A percentile compares a stretch with the other conserved stretches of the same genome.
These are phyloP conservation scores for Russula foetens DNA, from an alignment of 768 basidiomycete genomes.

Conservation along the genomic window DNA sequence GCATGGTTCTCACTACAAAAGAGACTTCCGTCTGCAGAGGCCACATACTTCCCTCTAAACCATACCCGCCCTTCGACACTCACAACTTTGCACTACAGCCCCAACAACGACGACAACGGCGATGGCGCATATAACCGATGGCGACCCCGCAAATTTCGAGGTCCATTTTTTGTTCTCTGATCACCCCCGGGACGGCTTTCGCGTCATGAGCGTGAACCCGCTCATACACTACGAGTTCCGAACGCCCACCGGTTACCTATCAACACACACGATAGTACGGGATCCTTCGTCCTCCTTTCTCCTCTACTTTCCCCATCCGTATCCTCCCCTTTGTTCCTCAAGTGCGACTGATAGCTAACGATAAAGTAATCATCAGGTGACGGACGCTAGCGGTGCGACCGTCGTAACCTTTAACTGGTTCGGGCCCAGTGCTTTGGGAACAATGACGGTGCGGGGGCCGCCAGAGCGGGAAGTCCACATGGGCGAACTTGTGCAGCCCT, in stretches of 20 bases:
- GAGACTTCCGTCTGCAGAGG: background rate
- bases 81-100: background rate
- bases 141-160: constrained; percentile 10
- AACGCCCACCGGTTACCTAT: constrained; percentile 36
- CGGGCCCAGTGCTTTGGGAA: constrained; percentile 2
- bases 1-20: constrained; percentile 3
- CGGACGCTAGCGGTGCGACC: background rate
- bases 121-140: background rate
- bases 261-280: constrained; percentile 42
- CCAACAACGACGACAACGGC: background rate
- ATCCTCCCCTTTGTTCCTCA: background rate
- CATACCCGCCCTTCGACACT: background rate
- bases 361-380: background rate
- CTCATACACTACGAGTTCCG: constrained; percentile 61
- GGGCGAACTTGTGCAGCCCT: constrained; percentile 5
- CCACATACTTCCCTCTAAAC: background rate
- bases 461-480: background rate
- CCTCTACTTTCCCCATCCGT: background rate
- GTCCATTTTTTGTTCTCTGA: constrained; percentile 64
- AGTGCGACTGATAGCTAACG: background rate
- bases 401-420: constrained; percentile 10
- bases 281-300: background rate
- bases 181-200: constrained; percentile 55
- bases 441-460: background rate
- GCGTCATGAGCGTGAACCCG: constrained; percentile 55